Percentiles rank a stretch among this genome's conserved stretches.
phyloP scores from a whole-genome alignment of 2,329 filamentous ascomycete species.

The Coniochaeta sp. region DNA sequence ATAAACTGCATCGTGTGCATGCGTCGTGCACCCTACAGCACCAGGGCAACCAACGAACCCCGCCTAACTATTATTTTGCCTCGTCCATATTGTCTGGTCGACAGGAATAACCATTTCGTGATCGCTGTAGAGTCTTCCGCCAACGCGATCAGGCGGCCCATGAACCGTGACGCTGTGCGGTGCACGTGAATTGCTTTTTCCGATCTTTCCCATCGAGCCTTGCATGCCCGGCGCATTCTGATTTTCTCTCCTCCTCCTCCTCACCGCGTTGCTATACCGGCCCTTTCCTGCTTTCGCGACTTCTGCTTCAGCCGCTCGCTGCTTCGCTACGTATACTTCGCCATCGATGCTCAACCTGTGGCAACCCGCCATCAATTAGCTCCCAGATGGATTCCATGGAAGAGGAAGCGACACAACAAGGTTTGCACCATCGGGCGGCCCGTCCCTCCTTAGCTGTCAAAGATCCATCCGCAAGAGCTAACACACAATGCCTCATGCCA shows the following conservation, averaged over 20 bases:
- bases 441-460: slow-evolving; percentile 1
- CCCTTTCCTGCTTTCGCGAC: not conserved
- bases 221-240: not conserved
- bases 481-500: slow-evolving; percentile 16
- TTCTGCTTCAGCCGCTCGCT: not conserved
- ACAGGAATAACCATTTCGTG: not conserved
- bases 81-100: not conserved
- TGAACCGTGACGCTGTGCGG: not conserved
- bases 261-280: not conserved
- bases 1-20: not conserved
- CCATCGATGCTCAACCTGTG: not conserved
- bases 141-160: not conserved
- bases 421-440: slow-evolving; percentile 9
- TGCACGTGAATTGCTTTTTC: not conserved
- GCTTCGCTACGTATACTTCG: not conserved
- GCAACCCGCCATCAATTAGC: not conserved
- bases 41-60: not conserved
- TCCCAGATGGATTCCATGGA: slow-evolving; percentile 15
- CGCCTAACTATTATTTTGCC: not conserved
- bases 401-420: slow-evolving; percentile 15
- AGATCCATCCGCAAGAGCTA: not conserved
- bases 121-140: not conserved
- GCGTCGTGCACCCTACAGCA: not conserved
- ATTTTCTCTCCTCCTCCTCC: no score
- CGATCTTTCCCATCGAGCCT: not conserved